Evolutionary conservation across 2,329 filamentous ascomycete genomes (phyloP).

Genomic region (Colletotrichum gigasporum): DNA sequence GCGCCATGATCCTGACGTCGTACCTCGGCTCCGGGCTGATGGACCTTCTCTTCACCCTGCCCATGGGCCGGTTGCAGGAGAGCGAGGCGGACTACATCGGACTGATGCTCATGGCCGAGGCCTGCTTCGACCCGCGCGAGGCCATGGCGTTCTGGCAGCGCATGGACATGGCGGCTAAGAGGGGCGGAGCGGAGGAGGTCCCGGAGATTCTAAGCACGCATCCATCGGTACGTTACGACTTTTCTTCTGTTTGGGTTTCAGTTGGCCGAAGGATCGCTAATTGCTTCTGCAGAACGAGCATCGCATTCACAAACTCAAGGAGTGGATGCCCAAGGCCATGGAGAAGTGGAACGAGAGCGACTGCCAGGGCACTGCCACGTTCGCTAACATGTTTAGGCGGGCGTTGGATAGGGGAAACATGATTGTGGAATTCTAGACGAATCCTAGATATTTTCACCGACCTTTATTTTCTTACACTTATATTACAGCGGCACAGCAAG

Average conservation of each 20-base stretch:
- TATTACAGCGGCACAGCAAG: background rate
- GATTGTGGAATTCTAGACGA: constrained; percentile 36
- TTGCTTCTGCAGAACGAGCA: constrained; percentile 60
- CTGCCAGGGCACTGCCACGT: constrained; percentile 60
- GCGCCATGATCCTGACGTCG: constrained; percentile 51
- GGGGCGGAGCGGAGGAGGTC: constrained; percentile 53
- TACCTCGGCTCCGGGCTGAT: constrained; percentile 59
- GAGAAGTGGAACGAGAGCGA: constrained; percentile 63
- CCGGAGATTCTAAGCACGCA: constrained; percentile 82
- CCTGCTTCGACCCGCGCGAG: constrained; percentile 77
- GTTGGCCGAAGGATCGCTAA: background rate
- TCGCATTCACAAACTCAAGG: constrained; percentile 70
- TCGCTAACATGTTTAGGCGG: constrained; percentile 61
- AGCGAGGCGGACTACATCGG: constrained; percentile 84
- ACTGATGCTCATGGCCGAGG: constrained; percentile 83
- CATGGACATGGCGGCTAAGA: constrained; percentile 64
- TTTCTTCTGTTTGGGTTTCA: background rate
- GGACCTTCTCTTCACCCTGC: constrained; percentile 71
- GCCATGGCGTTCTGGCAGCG: constrained; percentile 74
- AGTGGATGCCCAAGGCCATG: constrained; percentile 69
- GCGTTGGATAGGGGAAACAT: constrained; percentile 51
- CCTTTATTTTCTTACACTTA: constrained; percentile 33
- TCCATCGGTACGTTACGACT: constrained; percentile 65
- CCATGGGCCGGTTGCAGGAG: constrained; percentile 77
- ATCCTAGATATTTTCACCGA: no score